phyloP scores from a whole-genome alignment of 441 rosid genomes.

The Eugenia klotzschiana region DNA sequence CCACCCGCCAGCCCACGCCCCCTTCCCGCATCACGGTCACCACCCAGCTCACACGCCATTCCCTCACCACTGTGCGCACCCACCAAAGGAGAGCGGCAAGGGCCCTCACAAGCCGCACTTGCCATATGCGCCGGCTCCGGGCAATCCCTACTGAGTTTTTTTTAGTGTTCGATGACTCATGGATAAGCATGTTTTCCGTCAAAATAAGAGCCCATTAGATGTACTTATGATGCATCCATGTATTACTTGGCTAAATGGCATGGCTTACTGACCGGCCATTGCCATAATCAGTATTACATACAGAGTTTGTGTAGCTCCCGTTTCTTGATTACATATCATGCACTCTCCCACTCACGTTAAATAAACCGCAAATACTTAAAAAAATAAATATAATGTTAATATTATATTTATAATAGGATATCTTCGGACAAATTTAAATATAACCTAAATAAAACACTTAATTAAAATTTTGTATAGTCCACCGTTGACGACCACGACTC shows the following conservation, averaged over 20 bases:
- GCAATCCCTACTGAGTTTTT: neutral
- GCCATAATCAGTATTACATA: too few relatives aligned
- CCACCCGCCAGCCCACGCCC: neutral
- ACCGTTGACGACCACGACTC: too few relatives aligned
- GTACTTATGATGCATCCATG: neutral
- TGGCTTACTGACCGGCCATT: neutral
- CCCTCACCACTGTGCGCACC: neutral
- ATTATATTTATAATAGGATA: too few relatives aligned
- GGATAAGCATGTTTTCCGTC: neutral
- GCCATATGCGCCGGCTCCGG: neutral
- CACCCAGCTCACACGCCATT: too few relatives aligned
- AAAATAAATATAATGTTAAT: too few relatives aligned
- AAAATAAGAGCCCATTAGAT: neutral
- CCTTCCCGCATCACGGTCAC: neutral
- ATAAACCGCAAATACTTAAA: too few relatives aligned
- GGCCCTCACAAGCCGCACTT: neutral
- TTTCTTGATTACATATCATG: too few relatives aligned
- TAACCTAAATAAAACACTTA: too few relatives aligned
- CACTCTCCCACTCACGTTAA: too few relatives aligned
- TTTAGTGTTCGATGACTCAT: neutral
- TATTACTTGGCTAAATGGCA: neutral
- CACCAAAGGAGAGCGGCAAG: neutral
- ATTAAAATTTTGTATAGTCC: too few relatives aligned
- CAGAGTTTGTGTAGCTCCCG: too few relatives aligned
- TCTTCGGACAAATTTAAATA: too few relatives aligned